Percentiles rank a stretch among this genome's conserved stretches.
Evolutionary conservation across 2,329 filamentous ascomycete genomes (phyloP).

Genomic region (Fusarium compactum): DNA sequence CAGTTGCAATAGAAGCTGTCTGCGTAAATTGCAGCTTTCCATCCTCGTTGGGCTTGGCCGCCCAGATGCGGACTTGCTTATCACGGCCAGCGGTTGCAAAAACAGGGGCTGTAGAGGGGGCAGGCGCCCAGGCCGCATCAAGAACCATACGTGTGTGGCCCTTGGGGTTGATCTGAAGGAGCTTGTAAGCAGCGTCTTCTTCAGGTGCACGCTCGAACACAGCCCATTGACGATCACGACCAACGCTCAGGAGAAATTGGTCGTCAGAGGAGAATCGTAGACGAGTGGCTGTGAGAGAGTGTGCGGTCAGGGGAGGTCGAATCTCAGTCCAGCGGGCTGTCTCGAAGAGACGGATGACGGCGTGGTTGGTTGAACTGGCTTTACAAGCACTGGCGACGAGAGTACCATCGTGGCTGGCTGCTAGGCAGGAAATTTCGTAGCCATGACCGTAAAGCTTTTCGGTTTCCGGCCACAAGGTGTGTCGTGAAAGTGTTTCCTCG

Average conservation of each 20-base stretch:
- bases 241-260: conserved; percentile 83
- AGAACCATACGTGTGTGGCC: conserved; percentile 94
- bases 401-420: conserved; percentile 77
- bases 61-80: conserved; percentile 83
- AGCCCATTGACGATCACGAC: conserved; percentile 91
- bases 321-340: conserved; percentile 89
- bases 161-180: conserved; percentile 78
- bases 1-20: conserved; percentile 64
- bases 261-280: conserved; percentile 85
- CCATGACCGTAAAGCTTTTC: conserved; percentile 99
- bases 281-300: conserved; percentile 86
- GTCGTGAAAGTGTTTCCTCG: conserved; percentile 88
- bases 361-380: conserved; percentile 92
- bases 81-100: conserved; percentile 94
- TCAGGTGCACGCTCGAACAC: conserved; percentile 72
- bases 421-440: conserved; percentile 92
- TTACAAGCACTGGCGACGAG: conserved; percentile 93
- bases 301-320: conserved; percentile 82
- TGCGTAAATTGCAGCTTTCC: conserved; percentile 61
- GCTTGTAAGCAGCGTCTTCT: conserved; percentile 62
- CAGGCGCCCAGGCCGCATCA: conserved; percentile 84
- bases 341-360: conserved; percentile 92
- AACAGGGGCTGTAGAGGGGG: conserved; percentile 54
- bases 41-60: conserved; percentile 49
- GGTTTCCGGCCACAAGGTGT: conserved; percentile 94